Evolutionary conservation across 306 rosid genomes (phyloP).

Genomic region (Calophaca sinica): DNA sequence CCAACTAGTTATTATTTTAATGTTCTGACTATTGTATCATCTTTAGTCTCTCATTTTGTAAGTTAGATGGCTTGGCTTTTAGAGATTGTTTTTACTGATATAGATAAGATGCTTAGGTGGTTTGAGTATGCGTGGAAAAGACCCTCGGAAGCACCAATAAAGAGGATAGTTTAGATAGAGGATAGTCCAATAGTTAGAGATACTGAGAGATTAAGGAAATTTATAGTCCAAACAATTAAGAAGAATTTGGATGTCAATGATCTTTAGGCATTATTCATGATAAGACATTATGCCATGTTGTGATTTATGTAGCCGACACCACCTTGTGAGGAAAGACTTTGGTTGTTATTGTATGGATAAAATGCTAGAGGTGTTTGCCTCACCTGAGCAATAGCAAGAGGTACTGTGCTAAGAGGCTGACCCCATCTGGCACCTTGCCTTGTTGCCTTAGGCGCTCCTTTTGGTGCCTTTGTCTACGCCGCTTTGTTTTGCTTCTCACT

Average conservation of each 20-base stretch:
- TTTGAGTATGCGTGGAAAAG: background rate
- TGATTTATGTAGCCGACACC: background rate
- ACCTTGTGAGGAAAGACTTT: no score
- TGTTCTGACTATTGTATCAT: background rate
- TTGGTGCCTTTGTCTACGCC: background rate
- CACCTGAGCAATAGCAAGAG: no score
- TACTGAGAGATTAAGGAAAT: no score
- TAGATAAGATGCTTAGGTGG: conserved; percentile 1
- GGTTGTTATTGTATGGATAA: no score
- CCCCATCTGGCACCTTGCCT: background rate
- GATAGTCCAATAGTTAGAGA: no score
- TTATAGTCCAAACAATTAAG: no score
- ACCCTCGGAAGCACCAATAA: background rate
- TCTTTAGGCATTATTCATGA: no score
- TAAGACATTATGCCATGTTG: no score
- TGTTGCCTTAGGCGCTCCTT: background rate
- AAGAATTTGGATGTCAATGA: no score
- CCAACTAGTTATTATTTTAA: conserved; percentile 2
- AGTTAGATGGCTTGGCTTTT: background rate
- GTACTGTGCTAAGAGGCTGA: background rate
- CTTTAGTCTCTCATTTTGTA: conserved; percentile 3
- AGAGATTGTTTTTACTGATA: background rate
- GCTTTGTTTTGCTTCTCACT: background rate
- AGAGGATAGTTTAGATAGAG: no score
- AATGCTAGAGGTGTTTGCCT: no score